Evolutionary conservation across 495 filamentous ascomycete species (phyloP).

Genomic region (Thermothielavioides terrestris): DNA sequence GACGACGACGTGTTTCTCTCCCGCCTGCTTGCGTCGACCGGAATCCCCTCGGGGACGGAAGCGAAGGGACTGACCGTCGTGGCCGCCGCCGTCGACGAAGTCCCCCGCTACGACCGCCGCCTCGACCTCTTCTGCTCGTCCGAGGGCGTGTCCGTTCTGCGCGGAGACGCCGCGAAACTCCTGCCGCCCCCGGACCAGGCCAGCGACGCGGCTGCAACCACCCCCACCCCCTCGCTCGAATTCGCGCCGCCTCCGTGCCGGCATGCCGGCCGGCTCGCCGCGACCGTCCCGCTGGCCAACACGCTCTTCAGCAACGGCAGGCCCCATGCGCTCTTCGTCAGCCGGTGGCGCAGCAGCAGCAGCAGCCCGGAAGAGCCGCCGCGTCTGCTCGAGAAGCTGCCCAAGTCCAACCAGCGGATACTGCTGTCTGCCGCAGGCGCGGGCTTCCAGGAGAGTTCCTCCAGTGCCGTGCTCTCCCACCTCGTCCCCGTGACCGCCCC

Average conservation of each 20-base stretch:
- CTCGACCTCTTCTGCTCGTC: slow-evolving; percentile 16
- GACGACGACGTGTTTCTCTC: slow-evolving; percentile 31
- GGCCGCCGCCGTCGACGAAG: slow-evolving; percentile 30
- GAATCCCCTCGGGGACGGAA: slow-evolving; percentile 2
- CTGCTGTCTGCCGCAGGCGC: background rate
- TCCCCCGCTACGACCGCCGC: slow-evolving; percentile 18
- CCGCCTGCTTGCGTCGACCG: slow-evolving; percentile 15
- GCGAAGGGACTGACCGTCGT: slow-evolving; percentile 20
- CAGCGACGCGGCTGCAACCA: background rate
- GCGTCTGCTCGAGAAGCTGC: slow-evolving; percentile 9
- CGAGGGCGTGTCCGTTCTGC: slow-evolving; percentile 37
- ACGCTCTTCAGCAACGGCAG: slow-evolving; percentile 67
- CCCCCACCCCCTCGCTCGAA: slow-evolving; percentile 7
- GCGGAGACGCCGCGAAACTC: slow-evolving; percentile 18
- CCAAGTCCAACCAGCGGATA: slow-evolving; percentile 26
- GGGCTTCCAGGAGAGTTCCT: background rate
- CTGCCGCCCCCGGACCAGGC: slow-evolving; percentile 18
- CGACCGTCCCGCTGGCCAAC: slow-evolving; percentile 60
- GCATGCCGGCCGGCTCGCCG: slow-evolving; percentile 15
- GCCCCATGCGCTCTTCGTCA: slow-evolving; percentile 50
- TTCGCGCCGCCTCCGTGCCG: slow-evolving; percentile 7
- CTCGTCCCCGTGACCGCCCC: slow-evolving; percentile 57
- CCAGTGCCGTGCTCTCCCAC: slow-evolving; percentile 35
- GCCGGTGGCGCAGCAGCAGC: slow-evolving; percentile 41
- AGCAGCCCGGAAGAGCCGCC: background rate